Base-by-base conservation (phyloP, 768 basidiomycete genomes). In the Lactarius hatsudake region DNA sequence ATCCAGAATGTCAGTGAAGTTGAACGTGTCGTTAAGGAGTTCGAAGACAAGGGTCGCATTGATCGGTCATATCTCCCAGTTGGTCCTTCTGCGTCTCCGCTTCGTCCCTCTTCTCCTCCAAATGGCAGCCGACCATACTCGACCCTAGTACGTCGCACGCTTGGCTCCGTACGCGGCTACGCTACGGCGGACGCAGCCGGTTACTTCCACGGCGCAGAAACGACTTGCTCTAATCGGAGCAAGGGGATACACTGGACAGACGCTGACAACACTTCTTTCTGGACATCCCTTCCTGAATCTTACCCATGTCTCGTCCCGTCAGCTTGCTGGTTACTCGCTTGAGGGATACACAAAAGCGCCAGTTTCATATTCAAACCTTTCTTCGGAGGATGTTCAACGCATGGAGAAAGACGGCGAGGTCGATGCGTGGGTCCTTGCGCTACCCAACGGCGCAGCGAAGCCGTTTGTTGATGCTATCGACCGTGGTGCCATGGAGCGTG, bases 381-480 rank as follows among this genome's bases (percentile, higher is more conserved):
- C 88, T 0, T 76, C 82, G 12, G 79, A 82, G 65, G 92, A 97
- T 71, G 91, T 98, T 12, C 88, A 93, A 76, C 81, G 79, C 74
- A 91, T 99, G 89, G 97, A 98, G 78, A 87, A 88, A 78, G 81
- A 86, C 59, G 89, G 91, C 10, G 91, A 90, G 73, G 94, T 99
- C 20, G 96, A 99, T 74, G 96, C 94, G 10, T 99, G 97, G 96
- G 87, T 98, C 62, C 96, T 98, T 92, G 97, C 97, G 2, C 84
- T 99, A 58, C 97, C 97, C n/a, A 99, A 98, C 71, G 97, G 97
- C 23, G 85, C 94, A 28, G 91, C 92, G 80, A 95, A 96, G 78
- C 96, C 96, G 0, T 99, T 96, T 75, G 94, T 99, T 40, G 94
- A 96, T 73, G 96, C 96, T 18, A 79, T 99, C 58, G 94, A 97